Base-by-base conservation (phyloP, 345 rosid genomes). In the Sonneratia alba region DNA sequence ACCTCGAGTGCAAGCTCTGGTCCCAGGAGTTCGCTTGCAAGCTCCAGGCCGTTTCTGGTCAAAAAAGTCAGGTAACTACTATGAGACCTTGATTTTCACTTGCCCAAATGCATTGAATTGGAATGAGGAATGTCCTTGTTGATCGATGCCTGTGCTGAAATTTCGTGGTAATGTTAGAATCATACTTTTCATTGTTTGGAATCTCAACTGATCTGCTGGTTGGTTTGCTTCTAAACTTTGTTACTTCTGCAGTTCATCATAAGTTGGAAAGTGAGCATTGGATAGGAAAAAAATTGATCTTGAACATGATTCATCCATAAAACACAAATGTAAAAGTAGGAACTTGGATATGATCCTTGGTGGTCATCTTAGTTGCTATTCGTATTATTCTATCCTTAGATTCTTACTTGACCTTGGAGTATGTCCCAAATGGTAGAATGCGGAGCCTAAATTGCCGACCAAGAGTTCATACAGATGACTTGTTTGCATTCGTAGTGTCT, bases 1-100 rank as follows among this genome's bases (percentile, higher is more conserved):
- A 53, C 69, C 87, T 91, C 18, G 82, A 89, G 77, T 85, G 85
- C 4, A 88, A 73, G 82, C 73, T 94, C 76, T 86, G 79, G 72
- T 85, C 96, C 18, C 84, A 89, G 82, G 91, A 88, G 42, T 80
- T 87, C 27, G 86, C 95, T 13, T 90, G 87, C 70, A 94, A 91
- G 81, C 94, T 94, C 74, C 82, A 90, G 73, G 70, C 90, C 36
- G 86, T 27, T 94, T 68, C 94, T 89, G 80, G 71, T 83, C 74
- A 84, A 85, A 84, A 87, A 89, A 85, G 88, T 83, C 89, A 85
- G 91, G 93, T 86, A 76, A 56, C 4, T 3, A 70, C 73, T 38
- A 51, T 16, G 57, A 53, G 67, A 15, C 71, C 53, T 76, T 59
- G 14, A n/a, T 59, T 24, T 7, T 22, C 22, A 7, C 12, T 7